Conservation (phyloP, 2,329 filamentous ascomycete genomes). For the Hypoxylon sp. region DNA sequence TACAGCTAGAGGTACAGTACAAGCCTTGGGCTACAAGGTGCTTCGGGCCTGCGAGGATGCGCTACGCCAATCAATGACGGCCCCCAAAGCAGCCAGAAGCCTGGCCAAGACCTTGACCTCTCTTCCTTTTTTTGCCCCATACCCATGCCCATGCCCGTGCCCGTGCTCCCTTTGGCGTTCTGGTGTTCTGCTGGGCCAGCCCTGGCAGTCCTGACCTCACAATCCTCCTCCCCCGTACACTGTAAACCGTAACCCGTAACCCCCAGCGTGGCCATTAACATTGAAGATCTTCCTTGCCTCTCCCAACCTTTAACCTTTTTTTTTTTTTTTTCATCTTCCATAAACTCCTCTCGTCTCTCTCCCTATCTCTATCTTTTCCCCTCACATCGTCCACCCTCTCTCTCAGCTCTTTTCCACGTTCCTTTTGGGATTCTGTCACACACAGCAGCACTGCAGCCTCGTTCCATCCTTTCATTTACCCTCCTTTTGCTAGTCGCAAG, state of each 20-base stretch:
- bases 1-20: not conserved
- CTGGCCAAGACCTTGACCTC: conserved; percentile 34
- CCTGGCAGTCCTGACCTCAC: conserved; percentile 37
- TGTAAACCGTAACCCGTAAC: too few species aligned
- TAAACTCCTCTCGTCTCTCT: conserved; percentile 34
- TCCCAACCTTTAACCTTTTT: conserved; percentile 37
- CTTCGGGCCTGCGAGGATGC: too few species aligned
- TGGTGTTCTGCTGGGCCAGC: too few species aligned
- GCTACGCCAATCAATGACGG: conserved; percentile 30
- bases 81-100: conserved; percentile 23
- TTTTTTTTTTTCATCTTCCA: conserved; percentile 29
- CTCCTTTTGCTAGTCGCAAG: conserved; percentile 51
- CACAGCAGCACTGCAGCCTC: conserved; percentile 49
- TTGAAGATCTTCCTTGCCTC: conserved; percentile 37
- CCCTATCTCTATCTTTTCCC: conserved; percentile 35
- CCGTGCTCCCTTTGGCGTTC: conserved; percentile 34
- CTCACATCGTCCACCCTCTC: conserved; percentile 39
- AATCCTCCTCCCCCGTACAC: conserved; percentile 36
- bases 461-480: conserved; percentile 55
- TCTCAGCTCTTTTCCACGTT: conserved; percentile 44
- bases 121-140: too few species aligned
- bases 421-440: conserved; percentile 45
- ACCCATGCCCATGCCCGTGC: too few species aligned
- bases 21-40: not conserved
- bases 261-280: conserved; percentile 35